Base-by-base conservation (phyloP, 2,329 filamentous ascomycete species). In the Phialophora verrucosa region DNA sequence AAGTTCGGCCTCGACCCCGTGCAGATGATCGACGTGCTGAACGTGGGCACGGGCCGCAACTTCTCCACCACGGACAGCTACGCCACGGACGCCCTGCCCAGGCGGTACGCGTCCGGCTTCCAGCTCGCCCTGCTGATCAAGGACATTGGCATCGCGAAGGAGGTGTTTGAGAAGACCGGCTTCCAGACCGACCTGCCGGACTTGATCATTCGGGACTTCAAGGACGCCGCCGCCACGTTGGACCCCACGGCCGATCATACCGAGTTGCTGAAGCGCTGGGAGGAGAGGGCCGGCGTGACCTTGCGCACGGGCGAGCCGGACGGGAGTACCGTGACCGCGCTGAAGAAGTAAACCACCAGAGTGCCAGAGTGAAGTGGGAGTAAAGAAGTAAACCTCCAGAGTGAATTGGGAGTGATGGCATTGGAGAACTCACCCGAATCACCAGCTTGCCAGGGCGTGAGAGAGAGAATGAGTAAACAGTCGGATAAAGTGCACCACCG, bases 11-110 rank as follows among this genome's bases (percentile, higher is more conserved):
- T 71, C 35, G 69, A 71, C 54, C 68, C 69, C 3, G 51, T 70
- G 20, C 63, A 70, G 62, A 80, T 80, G 78, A 75, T 80, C 56
- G 77, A 80, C 56, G 78, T 78, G 4, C 71, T 80, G 58, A 80
- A 80, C 63, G 77, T 80, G 3, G 78, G 78, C 5, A 80, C 78
- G 0, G 78, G 78, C 10, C 59, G 55, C 23, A 64, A 69, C 62
- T 80, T 79, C 60, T 77, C 76, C 2, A 79, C 78, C 0, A 55
- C 70, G 8, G 64, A 75, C 60, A 74, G 73, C 7, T 73, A 73
- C 65, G 68, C 68, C 31, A 72, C 71, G 67, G 47, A 74, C 50
- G 68, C 68, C 1, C 53, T 70, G 32, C 63, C 69, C 27, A 62
- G 65, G 59, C 65, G 57, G 38, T 71, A 70, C 58, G 67, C 67